Evolutionary conservation across 768 basidiomycete species (phyloP).

Genomic region (Daedaleopsis sinensis): DNA sequence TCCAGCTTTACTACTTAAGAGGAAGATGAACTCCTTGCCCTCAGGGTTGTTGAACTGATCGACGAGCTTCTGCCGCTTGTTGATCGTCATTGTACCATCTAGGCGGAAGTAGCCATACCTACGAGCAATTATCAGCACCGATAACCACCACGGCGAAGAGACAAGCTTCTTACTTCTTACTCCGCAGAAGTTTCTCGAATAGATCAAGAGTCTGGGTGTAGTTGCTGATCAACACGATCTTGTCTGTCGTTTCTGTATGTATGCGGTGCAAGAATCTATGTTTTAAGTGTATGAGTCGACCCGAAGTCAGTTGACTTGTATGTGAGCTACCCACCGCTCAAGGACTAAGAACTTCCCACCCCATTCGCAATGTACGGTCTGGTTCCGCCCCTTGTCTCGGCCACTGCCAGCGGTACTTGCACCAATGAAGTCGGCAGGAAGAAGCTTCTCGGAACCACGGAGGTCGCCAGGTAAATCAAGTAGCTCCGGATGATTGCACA

Average conservation of each 20-base stretch:
- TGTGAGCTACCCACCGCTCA: conserved; percentile 63
- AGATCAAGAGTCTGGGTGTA: conserved; percentile 95
- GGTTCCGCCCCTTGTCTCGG: conserved; percentile 45
- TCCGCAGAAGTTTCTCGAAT: conserved; percentile 86
- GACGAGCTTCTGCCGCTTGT: conserved; percentile 92
- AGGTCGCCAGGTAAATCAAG: conserved; percentile 85
- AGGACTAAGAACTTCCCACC: conserved; percentile 91
- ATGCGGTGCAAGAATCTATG: conserved; percentile 84
- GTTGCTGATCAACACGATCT: conserved; percentile 96
- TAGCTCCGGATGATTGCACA: conserved; percentile 94
- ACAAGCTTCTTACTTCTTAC: conserved; percentile 64
- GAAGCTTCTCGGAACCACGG: conserved; percentile 75
- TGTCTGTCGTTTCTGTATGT: conserved; percentile 81
- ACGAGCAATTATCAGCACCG: neutral
- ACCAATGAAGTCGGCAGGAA: conserved; percentile 82
- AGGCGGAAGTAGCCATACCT: conserved; percentile 91
- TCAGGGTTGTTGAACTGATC: conserved; percentile 95
- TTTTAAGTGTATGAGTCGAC: neutral
- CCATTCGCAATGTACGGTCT: conserved; percentile 75
- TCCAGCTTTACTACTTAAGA: conserved; percentile 93
- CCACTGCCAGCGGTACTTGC: conserved; percentile 39
- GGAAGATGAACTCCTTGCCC: conserved; percentile 92
- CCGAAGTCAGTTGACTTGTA: neutral
- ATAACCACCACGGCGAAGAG: conserved; percentile 8
- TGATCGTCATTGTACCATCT: conserved; percentile 93